Base-by-base conservation (phyloP, 225 moss, liverwort and hornwort genomes). In the Climacium dendroides region DNA sequence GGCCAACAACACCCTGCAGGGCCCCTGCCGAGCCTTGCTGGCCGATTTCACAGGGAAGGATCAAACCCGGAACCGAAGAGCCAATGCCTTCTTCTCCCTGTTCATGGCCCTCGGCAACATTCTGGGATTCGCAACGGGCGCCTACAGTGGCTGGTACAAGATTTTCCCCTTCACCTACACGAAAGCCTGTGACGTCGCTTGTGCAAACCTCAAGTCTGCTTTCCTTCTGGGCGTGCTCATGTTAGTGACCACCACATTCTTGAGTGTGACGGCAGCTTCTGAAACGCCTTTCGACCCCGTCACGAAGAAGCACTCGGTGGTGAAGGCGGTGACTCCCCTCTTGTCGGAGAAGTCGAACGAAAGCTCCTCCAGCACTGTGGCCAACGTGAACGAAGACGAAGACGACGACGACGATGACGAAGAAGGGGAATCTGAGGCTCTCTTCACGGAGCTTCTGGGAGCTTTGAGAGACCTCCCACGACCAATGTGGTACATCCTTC, bases 31-130 rank as follows among this genome's bases (percentile, higher is more conserved):
- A 54, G 97, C 97, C n/a, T 83, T 97, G 61, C 79, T 97, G 79
- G 97, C 97, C 5, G 97, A 97, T 89, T 96, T 94, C 80, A 94
- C 97, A 48, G 97, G 97, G 72, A 96, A 95, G 63, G 97, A 97
- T 70, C 95, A 91, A 58, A 86, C 79, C 32, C 90, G 97, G 39
- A 95, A 95, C 78, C 94, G 97, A 53, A 85, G 85, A 69, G 97
- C 97, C 6, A 97, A 97, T 89, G 96, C 96, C 3, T 96, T 93
- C 52, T 97, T 95, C 89, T 95, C 97, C 7, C 89, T 96, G 45
- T 97, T 96, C 90, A 96, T 97, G 96, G 96, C 96, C 6, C 92
- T 98, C 9, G 97, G 97, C 35, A 98, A 98, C 82, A 89, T 98
- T 47, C 85, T 98, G 86, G 97, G 97, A 59, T 98, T 98, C 29